phyloP scores from a whole-genome alignment of 2,329 filamentous ascomycete species.

The Ceratocystis colombiana region DNA sequence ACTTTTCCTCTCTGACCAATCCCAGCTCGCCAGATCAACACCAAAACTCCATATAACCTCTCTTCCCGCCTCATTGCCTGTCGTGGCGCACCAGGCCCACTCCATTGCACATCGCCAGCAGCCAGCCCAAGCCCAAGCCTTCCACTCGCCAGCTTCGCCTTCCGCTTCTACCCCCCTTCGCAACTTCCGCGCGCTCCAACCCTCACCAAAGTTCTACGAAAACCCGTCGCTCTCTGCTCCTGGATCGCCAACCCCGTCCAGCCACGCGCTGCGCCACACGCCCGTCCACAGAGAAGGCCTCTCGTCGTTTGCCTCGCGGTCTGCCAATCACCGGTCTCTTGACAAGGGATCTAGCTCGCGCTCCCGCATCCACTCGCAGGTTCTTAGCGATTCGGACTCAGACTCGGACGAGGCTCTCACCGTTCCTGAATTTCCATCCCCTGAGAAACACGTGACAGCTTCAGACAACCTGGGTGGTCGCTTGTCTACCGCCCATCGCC shows the following conservation, averaged over 20 bases:
- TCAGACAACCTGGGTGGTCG: slow-evolving; percentile 16
- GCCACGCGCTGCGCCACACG: slow-evolving; percentile 27
- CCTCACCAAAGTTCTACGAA: slow-evolving; percentile 41
- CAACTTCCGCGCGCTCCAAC: slow-evolving; percentile 36
- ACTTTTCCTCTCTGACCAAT: slow-evolving; percentile 13
- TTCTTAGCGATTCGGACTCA: slow-evolving; percentile 38
- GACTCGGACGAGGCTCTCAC: slow-evolving; percentile 29
- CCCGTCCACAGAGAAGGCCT: slow-evolving; percentile 15
- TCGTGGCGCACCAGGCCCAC: slow-evolving; percentile 24
- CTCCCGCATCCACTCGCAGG: slow-evolving; percentile 38
- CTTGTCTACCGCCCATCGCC: slow-evolving; percentile 52
- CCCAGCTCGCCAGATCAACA: not conserved
- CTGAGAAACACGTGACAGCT: slow-evolving; percentile 22
- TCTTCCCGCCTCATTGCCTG: slow-evolving; percentile 18
- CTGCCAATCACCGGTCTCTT: slow-evolving; percentile 30
- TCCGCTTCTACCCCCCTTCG: slow-evolving; percentile 6
- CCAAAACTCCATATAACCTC: not conserved
- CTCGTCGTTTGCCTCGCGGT: slow-evolving; percentile 25
- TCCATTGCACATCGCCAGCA: slow-evolving; percentile 23
- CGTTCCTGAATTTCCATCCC: slow-evolving; percentile 32
- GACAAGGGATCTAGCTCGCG: slow-evolving; percentile 30
- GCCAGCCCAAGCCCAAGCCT: slow-evolving; percentile 21
- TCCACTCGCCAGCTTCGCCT: not conserved
- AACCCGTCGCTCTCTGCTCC: slow-evolving; percentile 34
- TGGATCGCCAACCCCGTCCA: slow-evolving; percentile 39